A percentile compares a stretch with the other conserved stretches of the same genome.
Conservation (phyloP, 257 asterid species). For the Solanum rostratum region DNA sequence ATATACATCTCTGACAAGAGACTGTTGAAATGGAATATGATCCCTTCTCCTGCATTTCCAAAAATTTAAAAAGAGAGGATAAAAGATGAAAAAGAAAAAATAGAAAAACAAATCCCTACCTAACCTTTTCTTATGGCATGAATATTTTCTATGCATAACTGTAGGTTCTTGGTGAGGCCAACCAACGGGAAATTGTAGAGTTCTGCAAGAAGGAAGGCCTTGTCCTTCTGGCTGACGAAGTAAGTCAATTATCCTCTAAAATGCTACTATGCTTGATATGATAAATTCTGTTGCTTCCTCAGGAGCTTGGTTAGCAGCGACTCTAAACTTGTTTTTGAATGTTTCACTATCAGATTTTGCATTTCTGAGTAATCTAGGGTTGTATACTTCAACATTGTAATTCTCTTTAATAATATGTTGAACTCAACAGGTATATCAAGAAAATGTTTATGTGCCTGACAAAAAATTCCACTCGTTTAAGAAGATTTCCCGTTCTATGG, state of each 20-base stretch:
- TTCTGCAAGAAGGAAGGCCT: conserved; percentile 98
- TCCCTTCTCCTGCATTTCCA: not conserved
- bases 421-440: conserved; percentile 79
- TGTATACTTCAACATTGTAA: not conserved
- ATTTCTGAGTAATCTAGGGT: not conserved
- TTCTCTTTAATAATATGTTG: not conserved
- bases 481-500: conserved; percentile 73
- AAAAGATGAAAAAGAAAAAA: not conserved
- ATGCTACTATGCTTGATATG: not conserved
- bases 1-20: not conserved
- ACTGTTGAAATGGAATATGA: not conserved
- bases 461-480: conserved; percentile 90
- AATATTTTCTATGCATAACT: not conserved
- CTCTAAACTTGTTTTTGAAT: not conserved
- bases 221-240: conserved; percentile 98
- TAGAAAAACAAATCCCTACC: not conserved
- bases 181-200: conserved; percentile 75
- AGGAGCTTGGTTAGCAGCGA: not conserved
- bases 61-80: not conserved
- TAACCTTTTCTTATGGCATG: not conserved
- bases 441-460: conserved; percentile 86
- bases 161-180: conserved; percentile 52
- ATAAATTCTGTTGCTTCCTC: not conserved
- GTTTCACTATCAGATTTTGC: not conserved
- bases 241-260: conserved; percentile 12